Percentiles rank a stretch among this genome's conserved stretches.
Evolutionary conservation across 176 grass and related monocot species (phyloP).

Genomic region (Triticum aestivum): DNA sequence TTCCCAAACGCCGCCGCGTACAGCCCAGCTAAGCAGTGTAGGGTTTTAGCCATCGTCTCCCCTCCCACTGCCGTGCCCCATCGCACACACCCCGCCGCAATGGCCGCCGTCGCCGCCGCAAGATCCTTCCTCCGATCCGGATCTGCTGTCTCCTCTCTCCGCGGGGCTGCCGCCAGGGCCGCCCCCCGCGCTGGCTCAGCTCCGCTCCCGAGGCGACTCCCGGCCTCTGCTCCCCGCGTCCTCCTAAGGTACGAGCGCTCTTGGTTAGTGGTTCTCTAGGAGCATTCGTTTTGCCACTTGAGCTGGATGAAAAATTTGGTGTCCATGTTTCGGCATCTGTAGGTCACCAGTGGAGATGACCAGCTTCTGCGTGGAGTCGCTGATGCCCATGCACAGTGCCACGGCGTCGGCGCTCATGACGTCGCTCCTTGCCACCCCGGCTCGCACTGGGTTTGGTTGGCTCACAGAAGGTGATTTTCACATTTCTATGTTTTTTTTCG

Average conservation of each 20-base stretch:
- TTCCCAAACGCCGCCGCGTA: too few species aligned
- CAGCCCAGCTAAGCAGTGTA: conserved; percentile 25
- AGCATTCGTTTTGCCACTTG: not conserved
- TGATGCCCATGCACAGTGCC: conserved; percentile 93
- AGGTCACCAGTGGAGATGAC: conserved; percentile 83
- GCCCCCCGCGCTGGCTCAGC: conserved; percentile 38
- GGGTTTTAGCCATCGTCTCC: conserved; percentile 36
- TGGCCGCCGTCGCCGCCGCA: conserved; percentile 56
- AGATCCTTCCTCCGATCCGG: conserved; percentile 72
- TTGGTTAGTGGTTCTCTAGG: not conserved
- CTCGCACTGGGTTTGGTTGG: conserved; percentile 60
- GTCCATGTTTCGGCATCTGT: not conserved
- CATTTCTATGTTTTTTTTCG: not conserved
- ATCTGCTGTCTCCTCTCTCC: conserved; percentile 34
- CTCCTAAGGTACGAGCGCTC: conserved; percentile 49
- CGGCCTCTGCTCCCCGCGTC: conserved; percentile 19
- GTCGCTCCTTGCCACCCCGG: conserved; percentile 64
- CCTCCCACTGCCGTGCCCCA: not conserved
- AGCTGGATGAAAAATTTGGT: not conserved
- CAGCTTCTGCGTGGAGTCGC: conserved; percentile 70
- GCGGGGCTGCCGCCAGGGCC: conserved; percentile 25
- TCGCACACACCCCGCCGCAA: conserved; percentile 28
- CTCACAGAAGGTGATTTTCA: conserved; percentile 62
- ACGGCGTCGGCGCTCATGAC: conserved; percentile 90
- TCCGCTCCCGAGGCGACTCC: conserved; percentile 31